A percentile compares a stretch with the other conserved stretches of the same genome.
Evolutionary conservation across 306 rosid species (phyloP).

Genomic region (Hippophae tibetana): DNA sequence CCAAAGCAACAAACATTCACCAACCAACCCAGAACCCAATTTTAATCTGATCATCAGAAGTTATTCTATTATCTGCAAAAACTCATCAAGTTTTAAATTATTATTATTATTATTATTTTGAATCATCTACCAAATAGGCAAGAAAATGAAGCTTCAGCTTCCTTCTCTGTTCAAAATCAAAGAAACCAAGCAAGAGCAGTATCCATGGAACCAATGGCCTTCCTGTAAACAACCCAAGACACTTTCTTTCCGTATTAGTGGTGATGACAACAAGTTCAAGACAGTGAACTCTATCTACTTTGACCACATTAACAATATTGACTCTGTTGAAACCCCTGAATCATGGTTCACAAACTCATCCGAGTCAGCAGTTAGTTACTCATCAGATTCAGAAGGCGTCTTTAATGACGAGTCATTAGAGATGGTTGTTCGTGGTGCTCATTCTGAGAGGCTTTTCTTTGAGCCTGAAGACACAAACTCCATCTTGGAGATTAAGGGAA

Average conservation of each 20-base stretch:
- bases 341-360: conserved; percentile 61
- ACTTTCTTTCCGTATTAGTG: conserved; percentile 37
- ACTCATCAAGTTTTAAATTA: too few species aligned
- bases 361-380: conserved; percentile 41
- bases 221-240: conserved; percentile 50
- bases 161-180: conserved; percentile 40
- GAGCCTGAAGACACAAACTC: conserved; percentile 57
- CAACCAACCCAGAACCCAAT: too few species aligned
- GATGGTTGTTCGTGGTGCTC: conserved; percentile 43
- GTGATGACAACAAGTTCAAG: conserved; percentile 35
- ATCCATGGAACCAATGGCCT: conserved; percentile 18
- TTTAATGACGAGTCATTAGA: conserved; percentile 40
- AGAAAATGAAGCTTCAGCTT: conserved; percentile 31
- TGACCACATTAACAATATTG: conserved; percentile 18
- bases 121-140: conserved; percentile 32
- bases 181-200: background rate
- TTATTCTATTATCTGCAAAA: too few species aligned
- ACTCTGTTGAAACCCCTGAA: conserved; percentile 41
- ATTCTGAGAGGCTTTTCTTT: conserved; percentile 68
- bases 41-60: too few species aligned
- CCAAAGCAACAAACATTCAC: too few species aligned
- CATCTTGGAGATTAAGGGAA: conserved; percentile 39
- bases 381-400: conserved; percentile 48
- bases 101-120: too few species aligned
- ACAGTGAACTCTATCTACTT: conserved; percentile 60